phyloP scores from a whole-genome alignment of 2,329 filamentous ascomycete species.

The Dactylella cylindrospora region DNA sequence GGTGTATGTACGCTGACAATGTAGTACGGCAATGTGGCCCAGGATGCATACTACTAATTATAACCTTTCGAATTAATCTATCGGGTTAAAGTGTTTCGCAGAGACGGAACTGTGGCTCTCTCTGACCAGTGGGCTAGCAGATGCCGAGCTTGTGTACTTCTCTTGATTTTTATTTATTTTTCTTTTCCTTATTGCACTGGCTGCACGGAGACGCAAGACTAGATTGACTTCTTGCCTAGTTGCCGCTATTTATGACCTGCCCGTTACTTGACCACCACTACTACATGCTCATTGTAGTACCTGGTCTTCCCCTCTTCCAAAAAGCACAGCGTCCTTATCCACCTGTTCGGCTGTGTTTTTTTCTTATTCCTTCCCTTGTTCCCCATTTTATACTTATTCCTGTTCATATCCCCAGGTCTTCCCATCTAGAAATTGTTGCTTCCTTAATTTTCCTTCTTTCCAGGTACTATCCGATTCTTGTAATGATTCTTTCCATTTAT shows the following conservation, averaged over 20 bases:
- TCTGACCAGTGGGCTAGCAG: no score
- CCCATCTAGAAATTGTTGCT: slow-evolving; percentile 31
- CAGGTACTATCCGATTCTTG: slow-evolving; percentile 13
- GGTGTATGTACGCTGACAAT: no score
- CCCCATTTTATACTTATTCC: slow-evolving; percentile 42
- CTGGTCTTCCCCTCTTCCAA: slow-evolving; percentile 20
- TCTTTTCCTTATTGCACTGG: no score
- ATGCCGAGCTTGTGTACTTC: slow-evolving; percentile 28
- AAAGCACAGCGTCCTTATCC: slow-evolving; percentile 38
- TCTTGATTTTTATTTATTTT: no score
- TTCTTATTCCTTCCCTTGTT: slow-evolving; percentile 42
- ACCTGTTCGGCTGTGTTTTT: slow-evolving; percentile 39
- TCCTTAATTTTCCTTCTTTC: slow-evolving; percentile 10
- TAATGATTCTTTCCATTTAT: background rate
- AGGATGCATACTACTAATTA: slow-evolving; percentile 42
- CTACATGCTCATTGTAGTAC: slow-evolving; percentile 22
- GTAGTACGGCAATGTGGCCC: slow-evolving; percentile 44
- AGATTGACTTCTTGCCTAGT: slow-evolving; percentile 37
- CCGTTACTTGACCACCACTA: slow-evolving; percentile 32
- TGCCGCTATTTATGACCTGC: slow-evolving; percentile 44
- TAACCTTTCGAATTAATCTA: slow-evolving; percentile 33
- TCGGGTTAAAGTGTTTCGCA: slow-evolving; percentile 22
- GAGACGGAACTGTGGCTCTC: no score
- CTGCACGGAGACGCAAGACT: no score
- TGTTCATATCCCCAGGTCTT: slow-evolving; percentile 42